phyloP scores from a whole-genome alignment of 2,329 filamentous ascomycete species.

The Alternaria conjuncta region DNA sequence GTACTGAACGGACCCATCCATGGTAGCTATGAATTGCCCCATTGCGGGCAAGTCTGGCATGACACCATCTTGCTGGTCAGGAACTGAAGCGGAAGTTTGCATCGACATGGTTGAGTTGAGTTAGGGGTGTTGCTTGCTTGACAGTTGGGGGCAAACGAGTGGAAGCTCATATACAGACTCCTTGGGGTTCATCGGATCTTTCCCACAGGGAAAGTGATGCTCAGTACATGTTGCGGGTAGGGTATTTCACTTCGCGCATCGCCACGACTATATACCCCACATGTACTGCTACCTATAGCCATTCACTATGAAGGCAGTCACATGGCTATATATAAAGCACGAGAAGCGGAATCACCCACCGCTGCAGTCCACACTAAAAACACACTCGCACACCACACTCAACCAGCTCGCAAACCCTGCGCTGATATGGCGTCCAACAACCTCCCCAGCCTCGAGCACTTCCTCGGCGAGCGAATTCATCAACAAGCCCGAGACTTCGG shows the following conservation, averaged over 20 bases:
- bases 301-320: background rate
- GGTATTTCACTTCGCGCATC: background rate
- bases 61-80: background rate
- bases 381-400: background rate
- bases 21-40: background rate
- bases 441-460: background rate
- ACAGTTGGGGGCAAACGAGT: background rate
- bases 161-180: background rate
- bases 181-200: background rate
- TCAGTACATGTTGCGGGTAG: background rate
- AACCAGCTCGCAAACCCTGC: background rate
- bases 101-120: background rate
- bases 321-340: background rate
- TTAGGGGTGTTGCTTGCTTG: background rate
- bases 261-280: background rate
- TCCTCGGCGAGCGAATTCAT: background rate
- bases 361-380: background rate
- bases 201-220: background rate
- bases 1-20: background rate
- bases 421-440: background rate
- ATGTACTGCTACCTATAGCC: background rate
- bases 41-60: background rate
- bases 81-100: background rate
- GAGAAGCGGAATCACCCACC: background rate
- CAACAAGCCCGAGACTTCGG: background rate